These are phyloP conservation scores for Pyropia haitanensis DNA, from an alignment of 23 red algal species.

Conservation along the genomic window DNA sequence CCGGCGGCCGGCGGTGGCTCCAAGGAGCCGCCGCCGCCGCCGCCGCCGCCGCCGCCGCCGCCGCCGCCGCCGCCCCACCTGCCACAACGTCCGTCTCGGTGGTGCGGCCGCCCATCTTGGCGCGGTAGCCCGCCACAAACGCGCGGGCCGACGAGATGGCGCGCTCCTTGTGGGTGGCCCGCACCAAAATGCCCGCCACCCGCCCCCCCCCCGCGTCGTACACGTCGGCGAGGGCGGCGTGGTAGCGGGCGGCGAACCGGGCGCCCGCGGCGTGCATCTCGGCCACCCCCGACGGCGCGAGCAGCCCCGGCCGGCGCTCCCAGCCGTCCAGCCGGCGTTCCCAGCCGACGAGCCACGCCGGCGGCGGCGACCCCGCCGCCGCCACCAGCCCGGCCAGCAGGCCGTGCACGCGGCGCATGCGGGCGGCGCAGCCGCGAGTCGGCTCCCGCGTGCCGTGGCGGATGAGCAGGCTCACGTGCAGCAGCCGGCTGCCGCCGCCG, in stretches of 20 bases:
- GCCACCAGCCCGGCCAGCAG: conserved; percentile 9
- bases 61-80: background rate
- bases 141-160: conserved; percentile 34
- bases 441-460: conserved; percentile 61
- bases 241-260: conserved; percentile 34
- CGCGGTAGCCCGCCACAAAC: conserved; percentile 38
- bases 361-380: conserved; percentile 8
- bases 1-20: no score
- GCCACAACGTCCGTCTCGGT: background rate
- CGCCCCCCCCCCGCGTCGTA: conserved; percentile 2
- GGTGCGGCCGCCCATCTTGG: background rate
- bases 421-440: conserved; percentile 21
- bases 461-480: conserved; percentile 46
- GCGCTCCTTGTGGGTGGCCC: conserved; percentile 41
- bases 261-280: conserved; percentile 37
- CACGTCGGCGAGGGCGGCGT: conserved; percentile 9
- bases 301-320: conserved; percentile 14
- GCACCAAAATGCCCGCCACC: background rate
- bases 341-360: conserved; percentile 35
- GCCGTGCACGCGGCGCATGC: conserved; percentile 20
- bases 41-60: background rate
- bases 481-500: conserved; percentile 1
- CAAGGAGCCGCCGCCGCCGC: no score
- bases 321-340: conserved; percentile 16
- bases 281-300: conserved; percentile 28